Evolutionary conservation across 2,329 filamentous ascomycete species (phyloP).

Genomic region (Acephala macrosclerotiorum): DNA sequence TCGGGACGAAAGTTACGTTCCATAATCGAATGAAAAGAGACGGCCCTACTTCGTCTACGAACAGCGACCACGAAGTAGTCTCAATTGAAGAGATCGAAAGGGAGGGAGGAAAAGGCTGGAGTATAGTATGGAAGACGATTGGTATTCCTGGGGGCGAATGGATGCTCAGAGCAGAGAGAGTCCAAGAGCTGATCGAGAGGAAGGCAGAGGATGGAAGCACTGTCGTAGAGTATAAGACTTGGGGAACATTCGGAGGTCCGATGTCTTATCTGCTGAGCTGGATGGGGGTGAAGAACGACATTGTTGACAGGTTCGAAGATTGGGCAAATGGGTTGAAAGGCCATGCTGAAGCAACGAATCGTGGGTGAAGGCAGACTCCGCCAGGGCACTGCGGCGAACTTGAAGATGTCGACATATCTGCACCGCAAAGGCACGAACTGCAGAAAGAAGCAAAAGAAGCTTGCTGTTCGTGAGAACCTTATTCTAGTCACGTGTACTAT

Average conservation of each 20-base stretch:
- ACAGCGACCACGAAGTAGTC: constrained; percentile 13
- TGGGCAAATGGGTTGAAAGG: constrained; percentile 15
- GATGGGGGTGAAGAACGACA: constrained; percentile 8
- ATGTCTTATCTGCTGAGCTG: constrained; percentile 9
- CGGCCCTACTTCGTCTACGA: not conserved
- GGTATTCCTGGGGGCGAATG: constrained; percentile 13
- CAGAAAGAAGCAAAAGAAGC: no score
- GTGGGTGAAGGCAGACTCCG: not conserved
- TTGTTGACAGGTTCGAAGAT: constrained; percentile 18
- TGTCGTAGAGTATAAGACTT: constrained; percentile 15
- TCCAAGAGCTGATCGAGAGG: constrained; percentile 15
- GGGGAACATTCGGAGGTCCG: constrained; percentile 14
- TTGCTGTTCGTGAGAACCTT: not conserved
- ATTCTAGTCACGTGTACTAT: not conserved
- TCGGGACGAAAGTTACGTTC: constrained; percentile 12
- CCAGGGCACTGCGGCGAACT: not conserved
- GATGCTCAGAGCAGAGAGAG: constrained; percentile 13
- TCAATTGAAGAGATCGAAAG: constrained; percentile 14
- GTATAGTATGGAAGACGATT: constrained; percentile 21
- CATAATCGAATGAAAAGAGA: constrained; percentile 17
- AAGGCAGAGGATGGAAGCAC: constrained; percentile 12
- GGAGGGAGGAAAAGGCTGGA: constrained; percentile 10
- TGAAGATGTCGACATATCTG: no score
- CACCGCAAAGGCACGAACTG: no score
- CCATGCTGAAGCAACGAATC: not conserved